Conservation (phyloP, 1,284 basidiomycete genomes). For the Meripilus lineatus region DNA sequence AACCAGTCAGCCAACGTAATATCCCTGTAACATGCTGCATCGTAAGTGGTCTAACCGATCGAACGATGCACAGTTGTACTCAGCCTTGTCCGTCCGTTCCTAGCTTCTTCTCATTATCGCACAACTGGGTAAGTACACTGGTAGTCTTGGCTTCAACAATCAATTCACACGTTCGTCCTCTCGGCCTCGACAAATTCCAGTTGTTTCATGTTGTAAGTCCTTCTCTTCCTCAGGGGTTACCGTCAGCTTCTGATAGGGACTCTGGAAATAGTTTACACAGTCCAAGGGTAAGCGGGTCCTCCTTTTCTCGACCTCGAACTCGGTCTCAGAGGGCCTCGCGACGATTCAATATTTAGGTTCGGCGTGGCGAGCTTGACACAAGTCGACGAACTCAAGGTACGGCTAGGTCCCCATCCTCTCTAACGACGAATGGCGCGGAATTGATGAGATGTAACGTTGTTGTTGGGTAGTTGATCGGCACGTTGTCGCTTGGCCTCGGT, state of each 20-base stretch:
- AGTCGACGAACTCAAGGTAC: slow-evolving; percentile 17
- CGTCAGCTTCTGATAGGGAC: no score
- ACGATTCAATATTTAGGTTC: slow-evolving; percentile 11
- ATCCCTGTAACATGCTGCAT: slow-evolving; percentile 47
- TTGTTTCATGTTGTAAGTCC: not conserved
- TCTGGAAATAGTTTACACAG: slow-evolving; percentile 32
- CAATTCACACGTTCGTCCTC: not conserved
- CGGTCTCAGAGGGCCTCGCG: no score
- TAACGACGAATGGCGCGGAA: no score
- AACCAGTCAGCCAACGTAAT: slow-evolving; percentile 57
- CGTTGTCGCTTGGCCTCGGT: slow-evolving; percentile 37
- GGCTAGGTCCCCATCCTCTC: no score
- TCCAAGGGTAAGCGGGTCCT: slow-evolving; percentile 37
- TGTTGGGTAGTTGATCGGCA: slow-evolving; percentile 38
- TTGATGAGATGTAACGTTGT: no score
- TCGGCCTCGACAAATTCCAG: not conserved
- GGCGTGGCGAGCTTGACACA: slow-evolving; percentile 17
- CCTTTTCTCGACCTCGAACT: no score
- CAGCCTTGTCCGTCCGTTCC: slow-evolving; percentile 2
- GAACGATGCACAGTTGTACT: not conserved
- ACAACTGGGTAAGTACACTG: slow-evolving; percentile 39
- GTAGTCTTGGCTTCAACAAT: not conserved
- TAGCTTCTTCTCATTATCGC: slow-evolving; percentile 39
- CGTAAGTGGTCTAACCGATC: slow-evolving; percentile 34
- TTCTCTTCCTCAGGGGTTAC: not conserved